A percentile compares a stretch with the other conserved stretches of the same genome.
These are phyloP conservation scores for Acorus calamus DNA, from an alignment of 106 monocot genomes.

Conservation along the genomic window DNA sequence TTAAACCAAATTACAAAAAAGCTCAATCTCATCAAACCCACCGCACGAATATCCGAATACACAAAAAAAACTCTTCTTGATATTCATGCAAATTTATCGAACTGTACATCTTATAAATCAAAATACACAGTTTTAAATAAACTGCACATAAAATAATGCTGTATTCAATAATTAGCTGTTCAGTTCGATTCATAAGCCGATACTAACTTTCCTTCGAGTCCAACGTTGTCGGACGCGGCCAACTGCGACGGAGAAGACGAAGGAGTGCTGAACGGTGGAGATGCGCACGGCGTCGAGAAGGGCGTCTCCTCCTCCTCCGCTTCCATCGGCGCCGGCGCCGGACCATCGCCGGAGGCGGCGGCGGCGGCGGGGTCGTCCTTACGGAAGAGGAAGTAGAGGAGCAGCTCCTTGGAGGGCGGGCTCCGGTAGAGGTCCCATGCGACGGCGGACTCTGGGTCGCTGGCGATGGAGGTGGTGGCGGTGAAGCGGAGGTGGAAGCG, in stretches of 20 bases:
- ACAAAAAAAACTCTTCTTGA: no score
- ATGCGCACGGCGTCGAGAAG: constrained; percentile 16
- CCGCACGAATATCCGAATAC: no score
- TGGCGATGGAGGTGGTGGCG: neutral
- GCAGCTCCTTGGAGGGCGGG: constrained; percentile 12
- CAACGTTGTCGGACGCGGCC: neutral
- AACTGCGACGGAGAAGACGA: constrained; percentile 3
- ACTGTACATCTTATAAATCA: no score
- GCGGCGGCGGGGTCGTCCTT: neutral
- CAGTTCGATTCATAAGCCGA: no score
- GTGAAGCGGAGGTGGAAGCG: neutral
- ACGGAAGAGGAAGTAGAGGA: constrained; percentile 9
- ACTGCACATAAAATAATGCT: no score
- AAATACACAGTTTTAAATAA: no score
- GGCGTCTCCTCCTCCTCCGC: neutral
- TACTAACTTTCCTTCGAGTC: no score
- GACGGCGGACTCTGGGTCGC: neutral
- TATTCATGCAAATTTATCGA: no score
- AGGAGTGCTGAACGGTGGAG: constrained; percentile 11
- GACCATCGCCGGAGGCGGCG: no score
- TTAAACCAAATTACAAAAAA: no score
- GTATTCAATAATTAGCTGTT: no score
- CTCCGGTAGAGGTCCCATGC: neutral
- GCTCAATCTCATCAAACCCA: no score
- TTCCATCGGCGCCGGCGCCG: neutral